phyloP scores from a whole-genome alignment of 805 yeast species.

The Dipodascus geniculatus region DNA sequence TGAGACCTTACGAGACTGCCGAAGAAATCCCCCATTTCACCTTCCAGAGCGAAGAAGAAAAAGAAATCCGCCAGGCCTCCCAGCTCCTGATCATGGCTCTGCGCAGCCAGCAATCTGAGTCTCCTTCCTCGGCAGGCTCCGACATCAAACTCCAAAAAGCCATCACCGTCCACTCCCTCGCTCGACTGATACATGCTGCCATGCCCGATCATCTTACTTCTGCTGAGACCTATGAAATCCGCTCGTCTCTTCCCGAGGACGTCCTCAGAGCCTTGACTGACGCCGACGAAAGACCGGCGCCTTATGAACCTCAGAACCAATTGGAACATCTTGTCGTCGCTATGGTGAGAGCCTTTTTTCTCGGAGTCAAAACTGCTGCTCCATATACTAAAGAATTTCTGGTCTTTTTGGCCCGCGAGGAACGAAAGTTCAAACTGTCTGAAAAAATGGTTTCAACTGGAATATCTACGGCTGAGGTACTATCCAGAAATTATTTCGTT shows the following conservation, averaged over 20 bases:
- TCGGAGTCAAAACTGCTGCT: slow-evolving; percentile 2
- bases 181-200: not conserved
- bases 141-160: not conserved
- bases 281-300: not conserved
- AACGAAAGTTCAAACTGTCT: slow-evolving; percentile 1
- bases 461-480: not conserved
- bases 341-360: not conserved
- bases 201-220: not conserved
- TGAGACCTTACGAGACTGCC: not conserved
- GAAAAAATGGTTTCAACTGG: not conserved
- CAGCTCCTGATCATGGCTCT: not conserved
- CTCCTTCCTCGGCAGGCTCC: not conserved
- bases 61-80: not conserved
- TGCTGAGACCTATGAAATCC: not conserved
- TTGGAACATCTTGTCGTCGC: not conserved
- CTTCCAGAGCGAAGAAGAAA: not conserved
- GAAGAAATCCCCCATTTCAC: not conserved
- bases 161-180: not conserved
- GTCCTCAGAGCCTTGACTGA: not conserved
- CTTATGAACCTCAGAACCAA: not conserved
- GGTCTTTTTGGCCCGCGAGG: not conserved
- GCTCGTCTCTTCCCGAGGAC: not conserved
- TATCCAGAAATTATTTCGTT: not conserved
- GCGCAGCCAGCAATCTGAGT: not conserved
- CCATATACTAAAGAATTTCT: not conserved